Evolutionary conservation across 1,284 basidiomycete genomes (phyloP).

Genomic region (Trichosporon sp.): DNA sequence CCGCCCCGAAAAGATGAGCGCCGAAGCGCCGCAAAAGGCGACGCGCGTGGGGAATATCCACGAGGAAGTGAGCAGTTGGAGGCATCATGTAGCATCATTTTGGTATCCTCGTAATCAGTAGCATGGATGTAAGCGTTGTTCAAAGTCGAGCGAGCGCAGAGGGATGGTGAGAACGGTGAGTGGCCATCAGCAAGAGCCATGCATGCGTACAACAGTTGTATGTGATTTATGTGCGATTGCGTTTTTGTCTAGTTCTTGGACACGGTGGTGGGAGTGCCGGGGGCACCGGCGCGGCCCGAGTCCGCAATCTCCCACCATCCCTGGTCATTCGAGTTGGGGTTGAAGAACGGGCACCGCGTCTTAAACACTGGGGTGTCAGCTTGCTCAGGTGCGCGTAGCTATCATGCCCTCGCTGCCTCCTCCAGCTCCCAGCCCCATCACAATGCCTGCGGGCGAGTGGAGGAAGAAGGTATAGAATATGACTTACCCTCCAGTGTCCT

Average conservation of each 20-base stretch:
- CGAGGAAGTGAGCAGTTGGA: too few species aligned
- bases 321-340: constrained; percentile 65
- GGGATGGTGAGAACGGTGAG: neutral
- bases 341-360: constrained; percentile 78
- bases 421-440: too few species aligned
- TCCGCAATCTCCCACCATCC: constrained; percentile 69
- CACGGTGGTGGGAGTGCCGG: neutral
- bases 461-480: neutral
- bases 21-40: too few species aligned
- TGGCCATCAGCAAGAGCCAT: constrained; percentile 51
- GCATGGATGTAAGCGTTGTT: constrained; percentile 13
- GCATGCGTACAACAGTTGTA: constrained; percentile 18
- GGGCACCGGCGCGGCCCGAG: constrained; percentile 29
- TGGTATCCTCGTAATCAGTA: constrained; percentile 3
- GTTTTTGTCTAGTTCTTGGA: neutral
- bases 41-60: too few species aligned
- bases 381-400: too few species aligned
- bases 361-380: constrained; percentile 66
- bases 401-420: neutral
- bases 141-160: neutral
- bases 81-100: constrained; percentile 9
- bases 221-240: neutral
- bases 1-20: neutral
- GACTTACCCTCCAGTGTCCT: constrained; percentile 74
- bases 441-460: too few species aligned